Conservation (phyloP, 495 filamentous ascomycete species). For the Sabuloglossum arenarium region DNA sequence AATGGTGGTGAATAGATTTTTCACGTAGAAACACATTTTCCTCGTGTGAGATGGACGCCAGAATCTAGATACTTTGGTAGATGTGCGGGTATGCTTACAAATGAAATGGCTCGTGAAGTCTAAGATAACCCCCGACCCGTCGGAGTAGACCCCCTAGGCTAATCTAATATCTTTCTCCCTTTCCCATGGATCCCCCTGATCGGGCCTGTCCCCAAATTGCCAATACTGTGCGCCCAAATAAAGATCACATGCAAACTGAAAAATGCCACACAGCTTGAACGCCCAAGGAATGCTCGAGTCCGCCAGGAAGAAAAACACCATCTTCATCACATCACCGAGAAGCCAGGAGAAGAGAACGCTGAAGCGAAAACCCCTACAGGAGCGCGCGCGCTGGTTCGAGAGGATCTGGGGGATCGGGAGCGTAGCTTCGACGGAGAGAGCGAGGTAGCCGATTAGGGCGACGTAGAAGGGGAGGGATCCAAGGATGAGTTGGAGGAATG, state of each 20-base stretch:
- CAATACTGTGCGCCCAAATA: conserved; percentile 73
- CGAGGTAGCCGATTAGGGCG: conserved; percentile 57
- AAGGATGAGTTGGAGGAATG: conserved; percentile 50
- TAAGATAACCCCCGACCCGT: not conserved
- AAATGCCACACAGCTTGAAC: conserved; percentile 82
- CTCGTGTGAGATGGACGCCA: not conserved
- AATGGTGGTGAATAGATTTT: not conserved
- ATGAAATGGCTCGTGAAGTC: not conserved
- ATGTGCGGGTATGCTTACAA: not conserved
- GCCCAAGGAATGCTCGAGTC: conserved; percentile 54
- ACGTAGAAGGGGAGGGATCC: conserved; percentile 38
- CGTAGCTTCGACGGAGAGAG: conserved; percentile 74
- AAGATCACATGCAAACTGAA: conserved; percentile 71
- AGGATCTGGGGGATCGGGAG: conserved; percentile 82
- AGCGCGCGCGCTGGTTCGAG: conserved; percentile 52
- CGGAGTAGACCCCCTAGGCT: not conserved
- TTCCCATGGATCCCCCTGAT: not conserved
- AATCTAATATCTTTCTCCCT: not conserved
- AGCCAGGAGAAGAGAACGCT: conserved; percentile 79
- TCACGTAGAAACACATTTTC: not conserved
- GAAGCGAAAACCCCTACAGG: conserved; percentile 76
- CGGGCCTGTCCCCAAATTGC: conserved; percentile 42
- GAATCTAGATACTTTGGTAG: not conserved
- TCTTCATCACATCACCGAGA: conserved; percentile 83
- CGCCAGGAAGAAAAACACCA: conserved; percentile 76